Percentiles rank a stretch among this genome's conserved stretches.
These are phyloP conservation scores for Phytophthora megakarya DNA, from an alignment of 352 stramenopile genomes.

Conservation along the genomic window DNA sequence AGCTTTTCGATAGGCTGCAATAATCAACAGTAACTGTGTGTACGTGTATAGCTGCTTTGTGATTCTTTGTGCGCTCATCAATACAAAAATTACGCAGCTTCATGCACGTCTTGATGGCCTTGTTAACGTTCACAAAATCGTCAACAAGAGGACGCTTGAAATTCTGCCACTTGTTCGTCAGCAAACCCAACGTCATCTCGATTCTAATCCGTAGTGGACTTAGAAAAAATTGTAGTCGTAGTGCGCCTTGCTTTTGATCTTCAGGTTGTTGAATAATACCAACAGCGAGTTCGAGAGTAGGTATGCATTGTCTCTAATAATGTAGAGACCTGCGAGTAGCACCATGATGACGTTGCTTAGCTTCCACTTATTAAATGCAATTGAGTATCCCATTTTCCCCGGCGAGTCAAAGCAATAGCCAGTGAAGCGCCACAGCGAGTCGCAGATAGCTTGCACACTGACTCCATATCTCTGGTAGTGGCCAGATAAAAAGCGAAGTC, in stretches of 20 bases:
- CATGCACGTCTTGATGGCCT: slow-evolving; percentile 19
- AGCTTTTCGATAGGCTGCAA: too few relatives aligned
- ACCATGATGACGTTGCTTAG: slow-evolving; percentile 10
- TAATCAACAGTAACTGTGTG: too few relatives aligned
- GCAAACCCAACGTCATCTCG: slow-evolving; percentile 24
- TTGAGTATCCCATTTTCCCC: slow-evolving; percentile 2
- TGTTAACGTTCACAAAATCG: background rate
- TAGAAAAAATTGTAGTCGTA: slow-evolving; percentile 45
- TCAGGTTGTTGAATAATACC: slow-evolving; percentile 12
- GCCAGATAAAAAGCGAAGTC: too few relatives aligned
- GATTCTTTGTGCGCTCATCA: too few relatives aligned
- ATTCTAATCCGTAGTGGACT: slow-evolving; percentile 32
- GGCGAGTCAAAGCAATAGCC: slow-evolving; percentile 15
- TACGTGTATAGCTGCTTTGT: too few relatives aligned
- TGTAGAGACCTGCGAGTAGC: slow-evolving; percentile 8
- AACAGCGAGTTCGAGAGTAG: slow-evolving; percentile 9
- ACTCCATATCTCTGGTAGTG: slow-evolving; percentile 19
- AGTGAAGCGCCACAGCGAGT: slow-evolving; percentile 14
- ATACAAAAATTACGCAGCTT: background rate
- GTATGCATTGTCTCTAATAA: slow-evolving; percentile 10
- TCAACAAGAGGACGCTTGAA: slow-evolving; percentile 8
- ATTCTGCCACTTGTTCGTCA: slow-evolving; percentile 38
- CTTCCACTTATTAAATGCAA: slow-evolving; percentile 17
- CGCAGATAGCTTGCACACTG: slow-evolving; percentile 17
- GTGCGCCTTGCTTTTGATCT: slow-evolving; percentile 1